phyloP scores from a whole-genome alignment of 179 eudicot species.

The Actinidia polygama region DNA sequence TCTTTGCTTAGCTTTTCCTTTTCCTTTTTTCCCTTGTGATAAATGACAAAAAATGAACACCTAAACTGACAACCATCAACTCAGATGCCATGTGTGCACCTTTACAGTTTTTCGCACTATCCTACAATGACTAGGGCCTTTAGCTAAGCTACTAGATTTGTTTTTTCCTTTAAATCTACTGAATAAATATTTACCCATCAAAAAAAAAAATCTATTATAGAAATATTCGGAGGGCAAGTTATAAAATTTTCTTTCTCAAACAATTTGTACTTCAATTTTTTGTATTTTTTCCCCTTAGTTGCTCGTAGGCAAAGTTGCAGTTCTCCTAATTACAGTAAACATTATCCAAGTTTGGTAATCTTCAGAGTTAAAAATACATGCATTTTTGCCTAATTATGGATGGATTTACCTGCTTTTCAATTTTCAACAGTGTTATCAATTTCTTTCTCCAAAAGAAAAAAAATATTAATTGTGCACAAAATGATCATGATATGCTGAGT shows the following conservation, averaged over 20 bases:
- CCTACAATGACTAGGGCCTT: not conserved
- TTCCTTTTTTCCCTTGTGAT: no score
- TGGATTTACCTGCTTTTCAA: not conserved
- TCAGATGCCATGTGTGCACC: not conserved
- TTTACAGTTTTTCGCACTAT: not conserved
- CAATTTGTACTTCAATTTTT: conserved; percentile 2
- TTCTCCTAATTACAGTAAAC: not conserved
- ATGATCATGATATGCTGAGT: not conserved
- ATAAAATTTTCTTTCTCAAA: not conserved
- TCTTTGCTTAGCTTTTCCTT: no score
- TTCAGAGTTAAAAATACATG: not conserved
- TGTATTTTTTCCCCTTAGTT: no score
- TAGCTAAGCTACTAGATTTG: not conserved
- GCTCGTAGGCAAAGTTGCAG: not conserved
- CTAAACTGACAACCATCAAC: not conserved
- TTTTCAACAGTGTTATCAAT: not conserved
- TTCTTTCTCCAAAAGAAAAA: not conserved
- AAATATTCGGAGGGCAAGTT: no score
- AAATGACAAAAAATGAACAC: not conserved
- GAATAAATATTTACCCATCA: no score
- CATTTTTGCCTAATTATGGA: not conserved
- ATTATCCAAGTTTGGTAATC: not conserved
- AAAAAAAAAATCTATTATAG: no score
- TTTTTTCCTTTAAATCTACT: not conserved
- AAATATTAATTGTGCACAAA: not conserved